phyloP scores from a whole-genome alignment of 1,139 yeast species.

The Blastobotrys persicus region DNA sequence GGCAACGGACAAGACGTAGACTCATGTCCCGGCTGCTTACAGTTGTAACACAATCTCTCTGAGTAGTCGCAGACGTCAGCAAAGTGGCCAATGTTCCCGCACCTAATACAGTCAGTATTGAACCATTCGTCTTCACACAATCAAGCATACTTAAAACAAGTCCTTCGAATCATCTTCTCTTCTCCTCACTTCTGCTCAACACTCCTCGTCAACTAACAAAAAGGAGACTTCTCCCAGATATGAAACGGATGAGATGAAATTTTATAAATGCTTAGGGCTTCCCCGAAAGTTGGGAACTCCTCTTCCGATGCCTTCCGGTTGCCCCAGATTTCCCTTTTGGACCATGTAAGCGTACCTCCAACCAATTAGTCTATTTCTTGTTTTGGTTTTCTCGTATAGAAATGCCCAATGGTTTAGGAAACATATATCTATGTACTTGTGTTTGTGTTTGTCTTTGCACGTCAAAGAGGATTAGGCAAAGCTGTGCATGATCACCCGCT shows the following conservation, averaged over 20 bases:
- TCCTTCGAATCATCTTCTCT: slow-evolving; percentile 16
- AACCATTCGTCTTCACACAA: not conserved
- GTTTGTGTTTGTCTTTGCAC: no score
- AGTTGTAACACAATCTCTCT: slow-evolving; percentile 88
- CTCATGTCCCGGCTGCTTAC: slow-evolving; percentile 82
- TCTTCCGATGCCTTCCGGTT: not conserved
- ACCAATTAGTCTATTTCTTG: no score
- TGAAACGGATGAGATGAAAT: not conserved
- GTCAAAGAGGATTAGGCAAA: no score
- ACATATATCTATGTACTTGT: no score
- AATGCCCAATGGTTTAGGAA: no score
- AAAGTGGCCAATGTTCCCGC: slow-evolving; percentile 90
- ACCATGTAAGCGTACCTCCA: no score
- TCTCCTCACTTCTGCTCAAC: slow-evolving; percentile 2
- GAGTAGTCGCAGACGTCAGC: slow-evolving; percentile 84
- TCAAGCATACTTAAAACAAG: slow-evolving; percentile 22
- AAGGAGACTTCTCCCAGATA: slow-evolving; percentile 3
- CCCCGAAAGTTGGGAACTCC: not conserved
- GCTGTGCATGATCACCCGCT: no score
- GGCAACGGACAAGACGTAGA: slow-evolving; percentile 85
- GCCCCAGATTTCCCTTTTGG: not conserved
- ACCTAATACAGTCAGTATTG: slow-evolving; percentile 43
- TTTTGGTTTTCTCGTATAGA: no score
- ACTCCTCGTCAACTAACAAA: not conserved
- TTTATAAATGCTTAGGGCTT: not conserved